These are phyloP conservation scores for Gonapodya sp. DNA, from an alignment of 192 early-diverging fungal species.

Conservation along the genomic window DNA sequence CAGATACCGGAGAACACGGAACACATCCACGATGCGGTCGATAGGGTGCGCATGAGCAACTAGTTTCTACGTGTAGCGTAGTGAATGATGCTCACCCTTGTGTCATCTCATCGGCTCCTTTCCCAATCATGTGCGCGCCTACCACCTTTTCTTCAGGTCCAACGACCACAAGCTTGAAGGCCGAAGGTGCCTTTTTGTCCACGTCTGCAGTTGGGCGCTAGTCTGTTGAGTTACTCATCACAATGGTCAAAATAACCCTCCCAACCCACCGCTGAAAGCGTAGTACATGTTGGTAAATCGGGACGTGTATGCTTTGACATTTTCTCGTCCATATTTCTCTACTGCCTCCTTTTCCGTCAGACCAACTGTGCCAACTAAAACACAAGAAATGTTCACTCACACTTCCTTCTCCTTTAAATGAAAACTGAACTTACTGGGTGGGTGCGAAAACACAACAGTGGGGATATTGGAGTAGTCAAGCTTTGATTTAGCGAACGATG, in stretches of 20 bases:
- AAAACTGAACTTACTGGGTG: background rate
- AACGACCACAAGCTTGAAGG: conserved; percentile 83
- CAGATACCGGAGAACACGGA: no score
- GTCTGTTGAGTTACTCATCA: background rate
- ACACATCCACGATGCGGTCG: no score
- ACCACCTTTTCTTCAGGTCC: conserved; percentile 93
- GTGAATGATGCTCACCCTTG: background rate
- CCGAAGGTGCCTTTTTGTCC: conserved; percentile 74
- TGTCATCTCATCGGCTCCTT: conserved; percentile 70
- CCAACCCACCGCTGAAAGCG: conserved; percentile 25
- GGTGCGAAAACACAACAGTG: conserved; percentile 27
- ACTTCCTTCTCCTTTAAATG: background rate
- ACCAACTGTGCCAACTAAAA: conserved; percentile 79
- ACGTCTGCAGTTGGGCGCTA: conserved; percentile 33
- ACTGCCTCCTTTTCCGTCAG: conserved; percentile 76
- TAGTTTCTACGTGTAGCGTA: background rate
- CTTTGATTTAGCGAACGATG: conserved; percentile 58
- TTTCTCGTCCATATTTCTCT: conserved; percentile 58
- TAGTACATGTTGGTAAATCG: conserved; percentile 89
- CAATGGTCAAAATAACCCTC: background rate
- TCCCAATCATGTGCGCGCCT: conserved; percentile 87
- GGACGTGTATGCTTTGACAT: conserved; percentile 78
- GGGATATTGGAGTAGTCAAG: conserved; percentile 92
- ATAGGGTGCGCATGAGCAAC: background rate
- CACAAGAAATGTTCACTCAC: conserved; percentile 84